phyloP scores from a whole-genome alignment of 805 yeast species.

The Alloascoidea hylecoeti region DNA sequence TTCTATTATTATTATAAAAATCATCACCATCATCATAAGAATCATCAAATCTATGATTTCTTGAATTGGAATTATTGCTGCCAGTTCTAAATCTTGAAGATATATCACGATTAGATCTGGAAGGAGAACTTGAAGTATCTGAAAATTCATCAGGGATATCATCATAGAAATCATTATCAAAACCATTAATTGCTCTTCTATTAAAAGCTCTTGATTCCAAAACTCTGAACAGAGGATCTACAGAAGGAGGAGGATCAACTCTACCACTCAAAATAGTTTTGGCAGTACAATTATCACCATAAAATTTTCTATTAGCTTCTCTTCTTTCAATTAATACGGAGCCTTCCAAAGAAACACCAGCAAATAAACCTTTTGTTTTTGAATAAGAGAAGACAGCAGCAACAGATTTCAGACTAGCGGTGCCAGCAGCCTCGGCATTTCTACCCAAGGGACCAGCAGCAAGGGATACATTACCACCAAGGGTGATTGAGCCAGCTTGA shows the following conservation, averaged over 20 bases:
- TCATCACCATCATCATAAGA: constrained; percentile 6
- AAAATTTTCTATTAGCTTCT: constrained; percentile 92
- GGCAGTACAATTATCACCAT: constrained; percentile 84
- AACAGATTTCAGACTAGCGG: constrained; percentile 76
- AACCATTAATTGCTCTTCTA: constrained; percentile 30
- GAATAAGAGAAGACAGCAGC: constrained; percentile 91
- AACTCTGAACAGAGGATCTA: constrained; percentile 76
- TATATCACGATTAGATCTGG: too few species aligned
- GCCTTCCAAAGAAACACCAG: constrained; percentile 95
- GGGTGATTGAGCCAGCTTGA: constrained; percentile 83
- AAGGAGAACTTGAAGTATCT: constrained; percentile 33
- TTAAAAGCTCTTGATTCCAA: constrained; percentile 73
- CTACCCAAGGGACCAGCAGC: constrained; percentile 98
- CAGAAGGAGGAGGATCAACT: constrained; percentile 86
- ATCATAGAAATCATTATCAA: constrained; percentile 54
- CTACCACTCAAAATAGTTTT: constrained; percentile 70
- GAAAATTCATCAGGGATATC: constrained; percentile 64
- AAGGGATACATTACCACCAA: constrained; percentile 89
- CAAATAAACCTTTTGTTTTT: constrained; percentile 91
- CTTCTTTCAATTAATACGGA: constrained; percentile 94
- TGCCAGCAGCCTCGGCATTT: constrained; percentile 94
- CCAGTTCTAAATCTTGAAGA: constrained; percentile 12
- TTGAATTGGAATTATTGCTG: constrained; percentile 13
- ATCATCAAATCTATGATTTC: constrained; percentile 9
- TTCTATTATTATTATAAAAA: constrained; percentile 10